Base-by-base conservation (phyloP, 106 monocot species). In the Allium cepa region DNA sequence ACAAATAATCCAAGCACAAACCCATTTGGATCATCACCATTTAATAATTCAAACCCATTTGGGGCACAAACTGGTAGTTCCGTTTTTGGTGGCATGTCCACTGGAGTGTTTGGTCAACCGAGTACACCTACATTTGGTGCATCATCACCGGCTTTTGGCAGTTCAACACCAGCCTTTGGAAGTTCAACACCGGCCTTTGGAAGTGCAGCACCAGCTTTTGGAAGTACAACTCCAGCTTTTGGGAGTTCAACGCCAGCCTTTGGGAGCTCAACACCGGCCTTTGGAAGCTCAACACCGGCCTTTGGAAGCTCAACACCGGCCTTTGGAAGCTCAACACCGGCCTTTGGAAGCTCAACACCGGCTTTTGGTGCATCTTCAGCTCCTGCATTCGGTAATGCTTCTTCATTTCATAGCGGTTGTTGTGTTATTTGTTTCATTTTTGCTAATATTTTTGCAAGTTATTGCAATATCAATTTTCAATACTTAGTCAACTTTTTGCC, bases 41-140 rank as follows among this genome's bases (percentile, higher is more conserved):
- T 87, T 73, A 84, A 85, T n/a, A 85, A 79, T 63, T 71, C 94
- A 13, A 94, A 76, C 60, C 60, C 79, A 45, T 94, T 94, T 62
- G 80, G 94, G 49, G 60, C 87, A 6, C 90, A 80, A 70, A 71
- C 87, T 1, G 90, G 87, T 46, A 73, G 59, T 55, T 84, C 90
- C 11, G 26, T 83, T 7, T 94, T 94, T 71, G 94, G 87, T 26
- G 90, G 87, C 46, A 87, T 83, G 15, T 94, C 90, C 3, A 95
- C 91, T 27, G 90, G 94, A 8, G 90, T 91, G n/a, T 94, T 90
- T 71, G 90, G 90, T 8, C 84, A 84, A 62, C 70, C 82, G 9
- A 60, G 57, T 28, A 73, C 83, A 22, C 77, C 84, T 9, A 57
- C 79, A 13, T 91, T 91, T 65, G 81, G 87, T 71, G 79, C 82